Evolutionary conservation across 1,139 yeast genomes (phyloP).

Genomic region (Debaryomyces subglobosus): DNA sequence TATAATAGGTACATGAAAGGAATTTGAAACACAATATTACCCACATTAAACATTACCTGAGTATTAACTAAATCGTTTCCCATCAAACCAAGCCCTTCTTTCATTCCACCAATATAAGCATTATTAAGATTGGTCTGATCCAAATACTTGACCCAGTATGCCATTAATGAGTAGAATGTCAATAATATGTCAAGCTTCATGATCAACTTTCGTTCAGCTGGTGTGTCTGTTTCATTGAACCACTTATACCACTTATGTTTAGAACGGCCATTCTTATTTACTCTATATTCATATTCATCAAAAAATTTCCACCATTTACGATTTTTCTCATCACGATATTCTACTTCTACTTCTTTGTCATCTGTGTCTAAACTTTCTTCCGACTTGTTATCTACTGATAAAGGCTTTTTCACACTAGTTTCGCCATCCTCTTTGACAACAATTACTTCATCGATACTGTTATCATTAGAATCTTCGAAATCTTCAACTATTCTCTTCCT

Average conservation of each 20-base stretch:
- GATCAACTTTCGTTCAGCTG: conserved; percentile 56
- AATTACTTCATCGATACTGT: not conserved
- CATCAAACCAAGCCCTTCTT: conserved; percentile 58
- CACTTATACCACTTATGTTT: conserved; percentile 62
- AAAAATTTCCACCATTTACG: conserved; percentile 63
- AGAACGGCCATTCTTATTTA: conserved; percentile 34
- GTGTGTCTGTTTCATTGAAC: conserved; percentile 61
- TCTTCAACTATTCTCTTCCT: conserved; percentile 49
- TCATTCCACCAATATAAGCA: conserved; percentile 72
- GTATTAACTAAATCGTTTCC: conserved; percentile 71
- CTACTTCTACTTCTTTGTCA: conserved; percentile 21
- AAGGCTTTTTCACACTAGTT: conserved; percentile 7
- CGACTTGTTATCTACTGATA: conserved; percentile 9
- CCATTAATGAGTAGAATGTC: conserved; percentile 60
- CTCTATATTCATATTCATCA: conserved; percentile 48
- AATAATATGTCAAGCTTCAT: conserved; percentile 64
- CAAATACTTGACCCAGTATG: conserved; percentile 72
- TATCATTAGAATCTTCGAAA: conserved; percentile 18
- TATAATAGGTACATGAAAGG: conserved; percentile 50
- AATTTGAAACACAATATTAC: conserved; percentile 59
- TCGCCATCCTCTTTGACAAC: conserved; percentile 12
- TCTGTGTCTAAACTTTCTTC: not conserved
- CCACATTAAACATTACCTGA: conserved; percentile 59
- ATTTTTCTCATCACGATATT: conserved; percentile 63
- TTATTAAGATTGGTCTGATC: conserved; percentile 63